phyloP scores from a whole-genome alignment of 306 rosid genomes.

The Prunus davidiana region DNA sequence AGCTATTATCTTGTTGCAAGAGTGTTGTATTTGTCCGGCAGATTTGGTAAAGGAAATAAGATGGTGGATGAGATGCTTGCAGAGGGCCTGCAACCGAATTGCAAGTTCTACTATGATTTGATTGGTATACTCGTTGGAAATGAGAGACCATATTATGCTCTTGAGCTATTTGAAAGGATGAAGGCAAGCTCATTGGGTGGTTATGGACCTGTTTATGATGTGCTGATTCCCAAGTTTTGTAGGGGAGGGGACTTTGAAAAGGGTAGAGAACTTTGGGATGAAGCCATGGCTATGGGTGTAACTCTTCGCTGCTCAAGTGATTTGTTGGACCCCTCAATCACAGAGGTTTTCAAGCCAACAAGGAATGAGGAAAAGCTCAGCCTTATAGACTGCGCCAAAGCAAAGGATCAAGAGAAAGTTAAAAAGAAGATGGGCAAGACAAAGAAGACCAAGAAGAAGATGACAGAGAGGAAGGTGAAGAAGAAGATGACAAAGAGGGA shows the following conservation, averaged over 20 bases:
- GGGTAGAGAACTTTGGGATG: slow-evolving; percentile 81
- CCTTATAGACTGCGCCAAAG: slow-evolving; percentile 27
- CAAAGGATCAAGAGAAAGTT: slow-evolving; percentile 28
- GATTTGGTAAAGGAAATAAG: slow-evolving; percentile 75
- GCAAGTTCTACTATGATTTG: slow-evolving; percentile 74
- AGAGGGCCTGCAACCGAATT: slow-evolving; percentile 52
- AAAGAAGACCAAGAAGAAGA: slow-evolving; percentile 21
- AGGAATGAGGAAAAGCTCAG: slow-evolving; percentile 37
- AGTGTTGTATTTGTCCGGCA: slow-evolving; percentile 61
- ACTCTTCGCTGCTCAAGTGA: slow-evolving; percentile 53
- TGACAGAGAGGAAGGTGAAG: slow-evolving; percentile 20
- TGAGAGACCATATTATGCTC: slow-evolving; percentile 67
- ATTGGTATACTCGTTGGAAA: slow-evolving; percentile 75
- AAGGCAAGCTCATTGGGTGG: slow-evolving; percentile 66
- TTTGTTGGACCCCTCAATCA: slow-evolving; percentile 73
- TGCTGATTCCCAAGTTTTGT: slow-evolving; percentile 74
- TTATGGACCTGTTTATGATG: slow-evolving; percentile 79
- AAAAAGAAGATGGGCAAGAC: slow-evolving; percentile 27
- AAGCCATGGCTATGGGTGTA: slow-evolving; percentile 62
- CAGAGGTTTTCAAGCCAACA: slow-evolving; percentile 59
- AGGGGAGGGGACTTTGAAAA: slow-evolving; percentile 67
- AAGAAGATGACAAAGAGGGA: slow-evolving; percentile 26
- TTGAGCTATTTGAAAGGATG: slow-evolving; percentile 74
- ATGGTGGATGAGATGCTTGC: slow-evolving; percentile 69
- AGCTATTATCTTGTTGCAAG: slow-evolving; percentile 67